Evolutionary conservation across 345 rosid species (phyloP), one percentile per base, ranked within the genome.

Genomic region (Moricandia moricandioides): DNA sequence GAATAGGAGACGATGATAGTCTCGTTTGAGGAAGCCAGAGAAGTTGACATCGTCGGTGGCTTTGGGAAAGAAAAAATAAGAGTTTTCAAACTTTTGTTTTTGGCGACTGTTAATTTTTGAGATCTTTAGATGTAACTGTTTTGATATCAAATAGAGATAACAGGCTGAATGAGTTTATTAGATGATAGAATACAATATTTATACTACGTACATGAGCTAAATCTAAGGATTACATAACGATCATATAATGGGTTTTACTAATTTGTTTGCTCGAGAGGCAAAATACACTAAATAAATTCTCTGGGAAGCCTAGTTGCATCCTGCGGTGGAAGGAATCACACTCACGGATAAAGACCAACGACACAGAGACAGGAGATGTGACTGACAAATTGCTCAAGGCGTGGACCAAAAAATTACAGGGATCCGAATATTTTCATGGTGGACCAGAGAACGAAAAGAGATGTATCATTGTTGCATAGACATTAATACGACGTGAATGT

Each of bases 231-330:
- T 21, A 21, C 24, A 21, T 21, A 21, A 21, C 24, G 24, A 21
- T 21, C 24, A 21, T 21, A 52, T 27, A 7, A 3, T 33, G 13
- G 4, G 34, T 26, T 59, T 30, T 43, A 45, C 6, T 54, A 27
- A 39, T 57, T 27, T 6, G 17, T 37, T 65, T 61, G 6, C n/a
- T 56, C 70, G 14, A 52, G 21, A 91, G 89, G 85, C 80, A 18
- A 33, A 69, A 60, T 73, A 86, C 74, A 79, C 86, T 43, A 89
- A 90, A 80, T 86, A 86, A 9, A 75, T 88, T 39, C 79, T 92
- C 4, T 82, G 93, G 75, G 96, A 90, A 78, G 94, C 78, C 0
- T 83, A 82, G 33, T 78, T 85, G 5, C 92, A 90, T 73, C 92
- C 89, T 31, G 86, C 90, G 12, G 88, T 87, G 7, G 11, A 85